Base-by-base conservation (phyloP, 306 rosid genomes). In the Quercus glauca region DNA sequence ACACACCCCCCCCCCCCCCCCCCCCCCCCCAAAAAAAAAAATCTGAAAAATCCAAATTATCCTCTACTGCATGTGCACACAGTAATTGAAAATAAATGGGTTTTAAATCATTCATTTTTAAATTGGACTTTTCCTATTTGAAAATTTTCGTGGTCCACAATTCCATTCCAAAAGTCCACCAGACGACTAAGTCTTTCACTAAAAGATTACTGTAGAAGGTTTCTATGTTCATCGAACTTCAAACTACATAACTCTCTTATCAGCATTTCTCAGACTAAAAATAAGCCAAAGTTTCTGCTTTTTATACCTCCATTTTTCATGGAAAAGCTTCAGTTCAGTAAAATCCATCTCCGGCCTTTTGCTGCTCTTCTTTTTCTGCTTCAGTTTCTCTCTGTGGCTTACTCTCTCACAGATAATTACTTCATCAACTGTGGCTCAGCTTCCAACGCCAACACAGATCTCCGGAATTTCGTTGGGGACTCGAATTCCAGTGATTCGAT, bases 401-500 rank as follows among this genome's bases (percentile, higher is more conserved):
- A 81, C 72, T 19, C 23, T 60, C 43, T 43, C 5, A 87, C 82
- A 3, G 72, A 55, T 15, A 83, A 80, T 74, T 80, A 80, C 33
- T 86, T 86, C 65, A 59, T 87, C 80, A 83, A 82, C 26, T 86
- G 87, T 14, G 87, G 89, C 11, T 71, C 89, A 49, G 31, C 28
- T 11, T n/a, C 25, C 65, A 55, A n/a, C 28, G 76, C 75, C 5
- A 68, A 17, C 5, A 11, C 13, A 15, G 14, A 2, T 3, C 0
- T 18, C 9, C 75, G 80, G 81, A 56, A 0, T 57, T 88, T 85
- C 84, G 37, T 51, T 33, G 89, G 84, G n/a, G 89, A 88, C 68
- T 45, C 45, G 26, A 81, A 78, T 68, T 28, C 41, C 41, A 26
- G 41, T 3, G 41, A 5, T 8, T 26, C 18, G 35, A 63, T 63